These are phyloP conservation scores for Tuber indicum DNA, from an alignment of 495 filamentous ascomycete genomes.

Conservation along the genomic window DNA sequence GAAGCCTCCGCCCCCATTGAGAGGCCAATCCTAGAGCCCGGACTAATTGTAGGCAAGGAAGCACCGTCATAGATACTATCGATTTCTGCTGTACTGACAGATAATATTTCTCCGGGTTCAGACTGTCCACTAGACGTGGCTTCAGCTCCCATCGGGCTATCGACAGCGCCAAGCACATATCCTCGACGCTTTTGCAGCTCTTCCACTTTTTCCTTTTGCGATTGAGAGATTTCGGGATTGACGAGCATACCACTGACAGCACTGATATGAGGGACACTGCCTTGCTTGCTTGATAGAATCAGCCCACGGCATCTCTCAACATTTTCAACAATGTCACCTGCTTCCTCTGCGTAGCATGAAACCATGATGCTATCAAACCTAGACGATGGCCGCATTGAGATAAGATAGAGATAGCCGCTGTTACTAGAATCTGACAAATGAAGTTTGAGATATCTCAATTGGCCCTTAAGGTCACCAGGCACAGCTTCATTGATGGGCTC, in stretches of 20 bases:
- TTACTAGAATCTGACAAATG: conserved; percentile 24
- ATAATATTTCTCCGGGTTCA: neutral
- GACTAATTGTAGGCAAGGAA: neutral
- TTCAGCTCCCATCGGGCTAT: conserved; percentile 9
- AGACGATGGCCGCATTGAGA: conserved; percentile 33
- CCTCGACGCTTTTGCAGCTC: conserved; percentile 29
- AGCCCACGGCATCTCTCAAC: conserved; percentile 21
- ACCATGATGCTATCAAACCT: conserved; percentile 28
- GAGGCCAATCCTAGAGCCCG: neutral
- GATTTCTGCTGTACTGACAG: neutral
- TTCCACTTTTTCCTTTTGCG: conserved; percentile 23
- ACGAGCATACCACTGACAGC: conserved; percentile 29
- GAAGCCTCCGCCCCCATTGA: neutral
- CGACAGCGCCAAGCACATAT: conserved; percentile 25
- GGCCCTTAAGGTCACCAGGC: conserved; percentile 14
- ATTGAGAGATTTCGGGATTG: conserved; percentile 19
- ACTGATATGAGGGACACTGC: conserved; percentile 7
- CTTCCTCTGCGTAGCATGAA: conserved; percentile 25
- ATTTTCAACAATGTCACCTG: conserved; percentile 22
- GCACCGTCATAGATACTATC: neutral
- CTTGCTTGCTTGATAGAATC: conserved; percentile 9
- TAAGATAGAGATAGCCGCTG: conserved; percentile 35
- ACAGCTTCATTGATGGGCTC: conserved; percentile 20
- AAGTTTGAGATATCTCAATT: conserved; percentile 32
- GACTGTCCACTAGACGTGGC: neutral